Conservation (phyloP, 2,329 filamentous ascomycete genomes). For the Aspergillus fumigatiaffinis region DNA sequence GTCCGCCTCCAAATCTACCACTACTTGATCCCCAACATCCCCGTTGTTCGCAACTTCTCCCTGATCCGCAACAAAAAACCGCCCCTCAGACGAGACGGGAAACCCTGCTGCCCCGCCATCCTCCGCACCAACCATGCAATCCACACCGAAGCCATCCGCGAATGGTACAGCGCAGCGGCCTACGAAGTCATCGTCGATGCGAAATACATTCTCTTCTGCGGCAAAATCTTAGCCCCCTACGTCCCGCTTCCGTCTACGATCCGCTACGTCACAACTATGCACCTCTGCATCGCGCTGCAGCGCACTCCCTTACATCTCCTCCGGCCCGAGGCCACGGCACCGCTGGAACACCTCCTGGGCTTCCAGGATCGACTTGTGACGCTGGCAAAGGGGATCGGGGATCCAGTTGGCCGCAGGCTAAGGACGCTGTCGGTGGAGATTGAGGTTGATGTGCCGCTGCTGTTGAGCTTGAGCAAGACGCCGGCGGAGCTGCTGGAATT, state of each 20-base stretch:
- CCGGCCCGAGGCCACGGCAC: neutral
- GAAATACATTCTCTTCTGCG: slow-evolving; percentile 11
- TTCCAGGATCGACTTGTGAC: slow-evolving; percentile 4
- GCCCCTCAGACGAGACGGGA: neutral
- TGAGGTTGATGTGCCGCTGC: slow-evolving; percentile 5
- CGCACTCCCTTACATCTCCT: slow-evolving; percentile 4
- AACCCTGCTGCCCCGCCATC: slow-evolving; percentile 5
- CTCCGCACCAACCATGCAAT: slow-evolving; percentile 8
- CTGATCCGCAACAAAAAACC: neutral
- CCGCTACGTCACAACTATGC: slow-evolving; percentile 3
- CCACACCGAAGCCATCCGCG: slow-evolving; percentile 5
- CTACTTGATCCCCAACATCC: neutral
- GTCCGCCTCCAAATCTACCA: neutral
- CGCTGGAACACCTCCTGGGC: slow-evolving; percentile 1
- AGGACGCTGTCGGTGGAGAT: slow-evolving; percentile 1
- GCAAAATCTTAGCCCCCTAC: slow-evolving; percentile 6
- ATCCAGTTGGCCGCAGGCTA: neutral
- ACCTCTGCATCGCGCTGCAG: slow-evolving; percentile 6
- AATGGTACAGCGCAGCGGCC: slow-evolving; percentile 8
- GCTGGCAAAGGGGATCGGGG: neutral
- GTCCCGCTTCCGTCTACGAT: slow-evolving; percentile 5
- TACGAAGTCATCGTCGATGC: slow-evolving; percentile 9
- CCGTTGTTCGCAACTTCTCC: neutral
- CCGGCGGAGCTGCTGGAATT: slow-evolving; percentile 6
- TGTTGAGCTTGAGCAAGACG: slow-evolving; percentile 12